Evolutionary conservation across 202 grass and related monocot genomes (phyloP).

Genomic region (Musa balbisiana): DNA sequence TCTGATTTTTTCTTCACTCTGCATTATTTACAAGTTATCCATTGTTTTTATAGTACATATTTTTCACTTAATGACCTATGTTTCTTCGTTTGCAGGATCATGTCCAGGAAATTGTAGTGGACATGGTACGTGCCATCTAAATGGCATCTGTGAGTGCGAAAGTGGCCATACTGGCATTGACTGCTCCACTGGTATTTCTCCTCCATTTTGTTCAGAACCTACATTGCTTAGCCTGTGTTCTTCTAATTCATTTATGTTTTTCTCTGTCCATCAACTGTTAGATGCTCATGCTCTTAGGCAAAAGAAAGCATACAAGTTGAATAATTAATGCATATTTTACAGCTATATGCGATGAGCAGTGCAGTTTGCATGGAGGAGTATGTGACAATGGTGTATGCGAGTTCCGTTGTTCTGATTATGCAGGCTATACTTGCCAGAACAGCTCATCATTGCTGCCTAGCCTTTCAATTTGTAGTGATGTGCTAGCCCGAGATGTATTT

Average conservation of each 20-base stretch:
- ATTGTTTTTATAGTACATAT: neutral
- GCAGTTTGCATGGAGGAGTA: slow-evolving; percentile 97
- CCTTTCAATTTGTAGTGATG: slow-evolving; percentile 89
- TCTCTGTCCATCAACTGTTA: neutral
- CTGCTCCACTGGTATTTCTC: slow-evolving; percentile 80
- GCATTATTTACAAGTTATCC: too few species aligned
- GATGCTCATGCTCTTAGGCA: neutral
- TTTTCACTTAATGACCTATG: slow-evolving; percentile 24
- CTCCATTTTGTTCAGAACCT: neutral
- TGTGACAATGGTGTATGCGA: slow-evolving; percentile 97
- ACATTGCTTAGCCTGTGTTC: neutral
- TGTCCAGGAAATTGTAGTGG: slow-evolving; percentile 64
- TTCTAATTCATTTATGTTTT: slow-evolving; percentile 13
- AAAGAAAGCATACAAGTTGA: neutral
- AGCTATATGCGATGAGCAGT: slow-evolving; percentile 96
- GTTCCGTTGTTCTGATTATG: slow-evolving; percentile 98
- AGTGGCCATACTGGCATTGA: slow-evolving; percentile 86
- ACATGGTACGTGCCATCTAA: slow-evolving; percentile 67
- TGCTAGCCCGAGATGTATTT: slow-evolving; percentile 62
- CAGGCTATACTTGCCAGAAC: slow-evolving; percentile 96
- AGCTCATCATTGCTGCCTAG: slow-evolving; percentile 70
- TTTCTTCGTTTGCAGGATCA: slow-evolving; percentile 50
- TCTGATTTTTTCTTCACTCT: too few species aligned
- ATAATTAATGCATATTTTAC: slow-evolving; percentile 32
- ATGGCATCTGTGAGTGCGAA: slow-evolving; percentile 79